Evolutionary conservation across 208 protist species (phyloP), one percentile per base, ranked within the genome.

Genomic region (Strigomonas culicis): DNA sequence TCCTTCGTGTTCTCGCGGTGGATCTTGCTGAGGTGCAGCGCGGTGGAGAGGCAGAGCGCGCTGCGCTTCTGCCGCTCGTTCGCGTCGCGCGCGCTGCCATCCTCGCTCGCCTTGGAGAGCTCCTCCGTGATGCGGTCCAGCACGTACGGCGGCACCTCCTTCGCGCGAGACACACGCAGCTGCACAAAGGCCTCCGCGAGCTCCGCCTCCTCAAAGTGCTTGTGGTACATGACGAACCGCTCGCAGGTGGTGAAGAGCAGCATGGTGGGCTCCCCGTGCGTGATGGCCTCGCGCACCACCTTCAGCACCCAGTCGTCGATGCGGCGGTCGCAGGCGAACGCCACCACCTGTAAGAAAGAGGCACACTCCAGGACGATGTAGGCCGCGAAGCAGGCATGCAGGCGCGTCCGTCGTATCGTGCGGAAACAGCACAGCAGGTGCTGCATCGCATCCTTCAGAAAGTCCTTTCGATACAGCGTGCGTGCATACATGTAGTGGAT

Each of bases 361-460:
- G 72, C 70, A 21, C 50, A 68, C 49, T 86, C 80, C n/a, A 86
- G 68, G 10, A 75, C 44, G 30, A 63, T 74, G 49, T 70, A 78
- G 30, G 80, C 61, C 32, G 68, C 74, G 55, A 74, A 78, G 68
- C 80, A 86, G 19, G 76, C 65, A 53, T 82, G 76, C 30, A 80
- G 68, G 1, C 70, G 72, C 10, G 58, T 59, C 30, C 65, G 68
- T 17, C 68, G 55, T 52, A 60, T 44, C 11, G 74, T 31, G n/a
- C 52, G 21, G 31, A 58, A 58, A 2, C 39, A 10, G 7, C 11
- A 13, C 2, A 44, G 4, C 10, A 60, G 34, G 19, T 27, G 22
- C 21, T 68, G 50, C 30, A 82, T 47, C 25, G 80, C 80, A 50
- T 51, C 36, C 43, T 63, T 72, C 27, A 68, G 63, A 8, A 64